These are phyloP conservation scores for Fusarium pseudonygamai DNA, from an alignment of 2,329 filamentous ascomycete species.

Conservation along the genomic window DNA sequence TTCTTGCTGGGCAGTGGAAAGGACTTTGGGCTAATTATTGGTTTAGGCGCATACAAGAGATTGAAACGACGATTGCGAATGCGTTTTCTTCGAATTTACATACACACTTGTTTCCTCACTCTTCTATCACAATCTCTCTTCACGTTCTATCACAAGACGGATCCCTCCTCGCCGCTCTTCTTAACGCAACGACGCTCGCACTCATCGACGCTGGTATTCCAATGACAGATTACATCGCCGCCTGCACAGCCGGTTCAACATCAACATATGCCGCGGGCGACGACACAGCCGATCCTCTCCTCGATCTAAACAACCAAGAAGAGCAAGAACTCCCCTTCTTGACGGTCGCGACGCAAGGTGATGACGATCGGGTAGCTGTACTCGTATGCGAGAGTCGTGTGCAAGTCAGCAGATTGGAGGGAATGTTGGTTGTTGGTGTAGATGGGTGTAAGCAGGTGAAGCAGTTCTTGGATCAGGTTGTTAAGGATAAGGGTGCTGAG, in stretches of 20 bases:
- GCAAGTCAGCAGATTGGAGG: slow-evolving; percentile 83
- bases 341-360: slow-evolving; percentile 83
- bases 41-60: slow-evolving; percentile 78
- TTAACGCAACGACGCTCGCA: slow-evolving; percentile 92
- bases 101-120: slow-evolving; percentile 89
- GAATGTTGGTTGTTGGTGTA: slow-evolving; percentile 90
- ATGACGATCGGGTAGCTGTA: slow-evolving; percentile 78
- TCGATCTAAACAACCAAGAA: slow-evolving; percentile 82
- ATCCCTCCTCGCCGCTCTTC: slow-evolving; percentile 84
- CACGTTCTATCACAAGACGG: slow-evolving; percentile 93
- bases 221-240: slow-evolving; percentile 90
- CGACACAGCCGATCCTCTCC: slow-evolving; percentile 76
- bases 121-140: slow-evolving; percentile 82
- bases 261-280: slow-evolving; percentile 72
- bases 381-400: slow-evolving; percentile 88
- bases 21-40: not conserved
- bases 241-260: slow-evolving; percentile 86
- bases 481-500: slow-evolving; percentile 74
- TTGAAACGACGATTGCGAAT: slow-evolving; percentile 80
- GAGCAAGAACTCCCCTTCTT: slow-evolving; percentile 89
- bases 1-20: not conserved
- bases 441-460: slow-evolving; percentile 91
- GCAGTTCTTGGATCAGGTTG: slow-evolving; percentile 80
- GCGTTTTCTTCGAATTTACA: slow-evolving; percentile 83
- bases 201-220: slow-evolving; percentile 95